phyloP scores from a whole-genome alignment of 192 early-diverging fungal species.

The Gryganskiella cystojenkinii region DNA sequence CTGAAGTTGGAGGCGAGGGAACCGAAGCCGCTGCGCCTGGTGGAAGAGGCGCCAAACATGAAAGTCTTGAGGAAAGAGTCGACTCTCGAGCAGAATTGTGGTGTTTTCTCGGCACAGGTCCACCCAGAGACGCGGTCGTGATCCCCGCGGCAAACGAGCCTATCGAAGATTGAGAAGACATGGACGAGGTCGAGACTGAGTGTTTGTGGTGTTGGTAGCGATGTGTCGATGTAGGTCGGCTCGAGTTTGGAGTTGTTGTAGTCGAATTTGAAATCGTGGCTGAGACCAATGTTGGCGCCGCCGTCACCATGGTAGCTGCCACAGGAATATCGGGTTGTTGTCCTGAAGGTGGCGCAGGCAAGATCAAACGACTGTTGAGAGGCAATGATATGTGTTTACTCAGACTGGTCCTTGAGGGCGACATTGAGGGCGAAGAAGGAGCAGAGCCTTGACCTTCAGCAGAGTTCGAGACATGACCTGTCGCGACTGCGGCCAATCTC shows the following conservation, averaged over 20 bases:
- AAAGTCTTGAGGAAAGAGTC: constrained; percentile 9
- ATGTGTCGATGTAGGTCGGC: constrained; percentile 6
- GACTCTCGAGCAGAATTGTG: constrained; percentile 13
- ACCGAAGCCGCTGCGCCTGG: neutral
- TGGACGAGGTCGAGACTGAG: constrained; percentile 23
- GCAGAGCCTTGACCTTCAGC: too few relatives aligned
- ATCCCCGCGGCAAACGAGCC: constrained; percentile 11
- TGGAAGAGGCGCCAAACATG: constrained; percentile 19
- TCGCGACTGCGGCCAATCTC: neutral
- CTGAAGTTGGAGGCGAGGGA: neutral
- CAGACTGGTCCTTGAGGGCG: neutral
- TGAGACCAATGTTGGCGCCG: constrained; percentile 5
- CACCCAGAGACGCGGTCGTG: neutral
- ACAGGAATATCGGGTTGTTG: constrained; percentile 21
- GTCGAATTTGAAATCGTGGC: neutral
- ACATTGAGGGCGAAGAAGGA: neutral
- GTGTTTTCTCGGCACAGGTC: constrained; percentile 12
- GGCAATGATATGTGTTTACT: constrained; percentile 11
- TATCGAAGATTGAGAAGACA: constrained; percentile 21
- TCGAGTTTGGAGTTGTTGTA: neutral
- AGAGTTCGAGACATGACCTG: neutral
- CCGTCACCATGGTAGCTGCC: constrained; percentile 1
- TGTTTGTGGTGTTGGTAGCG: constrained; percentile 22
- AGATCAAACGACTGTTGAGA: neutral
- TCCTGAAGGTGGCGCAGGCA: constrained; percentile 20